These are phyloP conservation scores for Acidiella bohemica DNA, from an alignment of 495 filamentous ascomycete species.

Conservation along the genomic window DNA sequence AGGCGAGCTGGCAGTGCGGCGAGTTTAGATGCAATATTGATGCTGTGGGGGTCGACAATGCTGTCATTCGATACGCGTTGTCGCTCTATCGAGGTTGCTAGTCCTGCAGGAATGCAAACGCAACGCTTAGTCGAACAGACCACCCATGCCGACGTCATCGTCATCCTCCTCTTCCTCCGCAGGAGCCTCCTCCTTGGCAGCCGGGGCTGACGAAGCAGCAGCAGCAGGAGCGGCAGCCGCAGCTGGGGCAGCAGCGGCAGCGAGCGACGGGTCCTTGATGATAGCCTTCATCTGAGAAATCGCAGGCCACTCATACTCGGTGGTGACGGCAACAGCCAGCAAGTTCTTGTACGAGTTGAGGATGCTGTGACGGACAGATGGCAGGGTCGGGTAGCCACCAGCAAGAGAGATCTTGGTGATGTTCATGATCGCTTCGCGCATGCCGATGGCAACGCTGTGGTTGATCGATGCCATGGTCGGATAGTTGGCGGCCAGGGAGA, in stretches of 20 bases:
- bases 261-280: conserved; percentile 89
- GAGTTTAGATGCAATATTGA: too few relatives aligned
- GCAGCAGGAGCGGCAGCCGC: too few relatives aligned
- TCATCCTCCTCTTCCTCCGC: conserved; percentile 45
- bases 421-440: conserved; percentile 94
- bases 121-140: conserved; percentile 49
- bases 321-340: conserved; percentile 76
- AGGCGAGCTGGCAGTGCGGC: too few relatives aligned
- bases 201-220: too few relatives aligned
- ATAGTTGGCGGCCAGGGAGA: conserved; percentile 86
- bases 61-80: too few relatives aligned
- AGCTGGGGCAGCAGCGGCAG: conserved; percentile 70
- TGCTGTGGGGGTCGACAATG: too few relatives aligned
- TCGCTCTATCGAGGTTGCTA: too few relatives aligned
- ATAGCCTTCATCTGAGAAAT: conserved; percentile 97
- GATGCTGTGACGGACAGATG: conserved; percentile 85
- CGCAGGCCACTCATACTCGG: conserved; percentile 86
- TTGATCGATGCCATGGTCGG: conserved; percentile 90
- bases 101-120: too few relatives aligned
- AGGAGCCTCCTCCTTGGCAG: conserved; percentile 34
- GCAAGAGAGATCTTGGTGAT: conserved; percentile 90
- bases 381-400: conserved; percentile 73
- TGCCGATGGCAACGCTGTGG: conserved; percentile 85
- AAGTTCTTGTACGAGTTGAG: conserved; percentile 98
- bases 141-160: conserved; percentile 45